Percentiles rank a stretch among this genome's conserved stretches.
These are phyloP conservation scores for Xylaria intraflava DNA, from an alignment of 495 filamentous ascomycete species.

Conservation along the genomic window DNA sequence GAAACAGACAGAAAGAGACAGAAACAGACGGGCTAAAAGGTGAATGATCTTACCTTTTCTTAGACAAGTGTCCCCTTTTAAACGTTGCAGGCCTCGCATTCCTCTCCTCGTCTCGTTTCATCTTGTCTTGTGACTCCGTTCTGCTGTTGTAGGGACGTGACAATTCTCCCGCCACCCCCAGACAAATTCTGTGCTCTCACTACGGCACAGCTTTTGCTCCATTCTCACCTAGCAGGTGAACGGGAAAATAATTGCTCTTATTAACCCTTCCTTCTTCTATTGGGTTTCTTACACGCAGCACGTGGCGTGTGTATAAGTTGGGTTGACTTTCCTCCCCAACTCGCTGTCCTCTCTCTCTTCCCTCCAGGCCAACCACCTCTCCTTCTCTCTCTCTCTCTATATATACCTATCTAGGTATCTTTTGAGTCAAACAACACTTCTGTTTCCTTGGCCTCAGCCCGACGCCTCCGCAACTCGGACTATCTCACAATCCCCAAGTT, in stretches of 20 bases:
- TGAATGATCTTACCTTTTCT: not conserved
- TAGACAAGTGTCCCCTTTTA: slow-evolving; percentile 3
- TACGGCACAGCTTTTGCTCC: not conserved
- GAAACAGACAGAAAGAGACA: not conserved
- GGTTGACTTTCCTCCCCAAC: not conserved
- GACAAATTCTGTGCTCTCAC: not conserved
- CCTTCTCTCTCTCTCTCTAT: not conserved
- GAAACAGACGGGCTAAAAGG: not conserved
- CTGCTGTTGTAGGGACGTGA: too few relatives aligned
- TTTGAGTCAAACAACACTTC: not conserved
- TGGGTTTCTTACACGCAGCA: not conserved
- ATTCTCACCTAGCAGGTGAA: not conserved
- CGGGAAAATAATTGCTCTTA: not conserved
- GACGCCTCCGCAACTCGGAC: not conserved
- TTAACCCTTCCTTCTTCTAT: not conserved
- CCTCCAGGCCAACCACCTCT: not conserved
- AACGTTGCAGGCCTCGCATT: not conserved
- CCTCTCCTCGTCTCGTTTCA: not conserved
- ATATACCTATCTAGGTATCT: not conserved
- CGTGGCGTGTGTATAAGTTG: slow-evolving; percentile 8
- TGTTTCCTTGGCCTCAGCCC: not conserved
- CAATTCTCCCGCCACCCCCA: not conserved
- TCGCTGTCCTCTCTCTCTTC: not conserved
- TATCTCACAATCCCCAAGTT: not conserved
- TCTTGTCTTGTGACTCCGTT: not conserved